Percentiles rank a stretch among this genome's conserved stretches.
Conservation (phyloP, 73 alveolate species). For the Breviolum minutum region DNA sequence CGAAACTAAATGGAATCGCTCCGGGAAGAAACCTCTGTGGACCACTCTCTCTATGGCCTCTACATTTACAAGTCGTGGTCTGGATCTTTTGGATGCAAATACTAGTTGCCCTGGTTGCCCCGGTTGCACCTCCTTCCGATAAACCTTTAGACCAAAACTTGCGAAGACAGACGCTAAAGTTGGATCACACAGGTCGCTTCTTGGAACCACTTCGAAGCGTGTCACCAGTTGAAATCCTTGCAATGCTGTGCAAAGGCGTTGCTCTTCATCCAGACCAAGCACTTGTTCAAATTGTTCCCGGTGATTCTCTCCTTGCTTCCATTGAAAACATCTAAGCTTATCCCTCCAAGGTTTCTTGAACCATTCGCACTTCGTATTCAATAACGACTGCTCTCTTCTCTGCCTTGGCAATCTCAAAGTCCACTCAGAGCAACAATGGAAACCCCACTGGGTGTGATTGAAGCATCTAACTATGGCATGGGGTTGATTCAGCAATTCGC, state of each 20-base stretch:
- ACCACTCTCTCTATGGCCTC: constrained; percentile 4
- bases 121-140: background rate
- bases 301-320: background rate
- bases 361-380: no score
- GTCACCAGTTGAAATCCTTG: background rate
- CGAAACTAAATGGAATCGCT: background rate
- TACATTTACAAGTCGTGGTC: constrained; percentile 14
- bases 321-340: background rate
- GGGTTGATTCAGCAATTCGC: constrained; percentile 24
- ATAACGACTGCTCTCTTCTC: no score
- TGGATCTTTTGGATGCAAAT: background rate
- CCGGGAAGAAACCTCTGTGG: constrained; percentile 8
- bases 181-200: background rate
- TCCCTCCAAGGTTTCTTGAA: background rate
- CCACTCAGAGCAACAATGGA: background rate
- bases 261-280: background rate
- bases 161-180: background rate
- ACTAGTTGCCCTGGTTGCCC: background rate
- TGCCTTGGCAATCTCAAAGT: no score
- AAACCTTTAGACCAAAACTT: background rate
- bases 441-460: background rate
- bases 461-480: background rate
- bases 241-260: background rate
- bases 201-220: constrained; percentile 12
- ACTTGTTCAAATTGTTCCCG: background rate